A percentile compares a stretch with the other conserved stretches of the same genome.
These are phyloP conservation scores for Phytophthora fragariae DNA, from an alignment of 352 stramenopile species.

Conservation along the genomic window DNA sequence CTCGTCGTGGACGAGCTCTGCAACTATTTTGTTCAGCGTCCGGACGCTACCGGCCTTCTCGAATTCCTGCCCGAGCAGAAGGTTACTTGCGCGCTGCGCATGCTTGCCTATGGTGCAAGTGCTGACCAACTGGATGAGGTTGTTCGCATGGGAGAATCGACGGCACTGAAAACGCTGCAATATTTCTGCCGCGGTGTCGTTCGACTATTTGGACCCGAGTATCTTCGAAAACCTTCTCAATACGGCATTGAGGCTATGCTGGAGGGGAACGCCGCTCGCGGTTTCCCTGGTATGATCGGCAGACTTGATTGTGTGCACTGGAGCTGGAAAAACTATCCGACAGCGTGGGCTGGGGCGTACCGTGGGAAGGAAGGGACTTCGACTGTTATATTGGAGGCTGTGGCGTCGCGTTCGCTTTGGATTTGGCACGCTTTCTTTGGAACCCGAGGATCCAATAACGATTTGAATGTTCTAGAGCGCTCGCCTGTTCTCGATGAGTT, in stretches of 20 bases:
- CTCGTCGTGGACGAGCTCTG: neutral
- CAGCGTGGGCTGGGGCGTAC: constrained; percentile 11
- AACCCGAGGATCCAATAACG: constrained; percentile 6
- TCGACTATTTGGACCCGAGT: neutral
- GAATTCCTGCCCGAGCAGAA: neutral
- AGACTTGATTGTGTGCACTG: constrained; percentile 22
- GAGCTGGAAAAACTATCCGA: constrained; percentile 14
- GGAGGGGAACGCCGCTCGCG: neutral
- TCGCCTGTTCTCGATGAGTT: constrained; percentile 6
- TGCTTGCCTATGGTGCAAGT: neutral
- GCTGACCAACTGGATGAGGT: constrained; percentile 3
- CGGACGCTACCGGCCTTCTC: neutral
- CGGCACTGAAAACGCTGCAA: neutral
- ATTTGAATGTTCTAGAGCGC: constrained; percentile 1
- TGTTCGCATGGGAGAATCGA: constrained; percentile 7
- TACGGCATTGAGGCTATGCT: neutral
- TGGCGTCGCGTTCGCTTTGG: neutral
- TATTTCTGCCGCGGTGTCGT: constrained; percentile 1
- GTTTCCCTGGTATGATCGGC: constrained; percentile 17
- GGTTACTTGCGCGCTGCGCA: neutral
- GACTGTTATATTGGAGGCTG: constrained; percentile 17
- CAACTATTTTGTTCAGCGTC: neutral
- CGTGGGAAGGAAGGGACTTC: neutral
- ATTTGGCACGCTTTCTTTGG: constrained; percentile 21
- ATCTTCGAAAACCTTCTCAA: neutral